Base-by-base conservation (phyloP, 2,329 filamentous ascomycete genomes). In the Hypomyces perniciosus region DNA sequence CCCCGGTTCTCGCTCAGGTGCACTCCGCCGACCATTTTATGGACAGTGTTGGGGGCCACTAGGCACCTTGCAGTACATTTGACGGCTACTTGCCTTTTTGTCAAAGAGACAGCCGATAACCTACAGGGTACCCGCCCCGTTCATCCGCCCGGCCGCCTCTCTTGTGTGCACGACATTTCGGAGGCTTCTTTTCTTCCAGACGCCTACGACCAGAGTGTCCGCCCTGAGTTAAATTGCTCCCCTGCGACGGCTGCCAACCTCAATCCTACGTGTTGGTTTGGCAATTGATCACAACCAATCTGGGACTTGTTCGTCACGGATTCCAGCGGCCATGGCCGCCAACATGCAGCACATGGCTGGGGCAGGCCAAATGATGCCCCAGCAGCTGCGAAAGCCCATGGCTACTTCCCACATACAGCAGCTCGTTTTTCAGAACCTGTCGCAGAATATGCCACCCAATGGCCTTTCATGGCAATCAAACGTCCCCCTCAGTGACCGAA, bases 331-430 rank as follows among this genome's bases (percentile, higher is more conserved):
- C 68, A 82, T 83, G 79, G 78, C 79, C 70, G 78, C 75, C 63
- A 81, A 80, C 59, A 76, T 81, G 68, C 74, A 75, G 65, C 78
- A 79, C 61, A 80, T 81, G 76, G 72, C 68, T 62, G 68, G 67
- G 54, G 69, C 67, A 57, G 72, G 68, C 64, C 69, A 70, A 52
- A 72, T 75, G 66, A 69, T 75, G 64, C 68, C 69, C 59, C 68
- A 72, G 55, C 72, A 73, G 54, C 63, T 69, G 58, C 65, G 68
- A 54, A 62, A 64, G 44, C 60, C 61, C 40, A 58, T 57, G 46
- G 53, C 48, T 31, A 58, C 48, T 31, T 57, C 55, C 39, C 66
- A 69, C 54, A 56, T 71, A 26, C 69, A 71, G 45, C 63, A 70
- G 38, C 57, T 68, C 12, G 66, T 77, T 6, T 75, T 72, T 46